Evolutionary conservation across 768 basidiomycete genomes (phyloP).

Genomic region (Symmetrospora coprosmae): DNA sequence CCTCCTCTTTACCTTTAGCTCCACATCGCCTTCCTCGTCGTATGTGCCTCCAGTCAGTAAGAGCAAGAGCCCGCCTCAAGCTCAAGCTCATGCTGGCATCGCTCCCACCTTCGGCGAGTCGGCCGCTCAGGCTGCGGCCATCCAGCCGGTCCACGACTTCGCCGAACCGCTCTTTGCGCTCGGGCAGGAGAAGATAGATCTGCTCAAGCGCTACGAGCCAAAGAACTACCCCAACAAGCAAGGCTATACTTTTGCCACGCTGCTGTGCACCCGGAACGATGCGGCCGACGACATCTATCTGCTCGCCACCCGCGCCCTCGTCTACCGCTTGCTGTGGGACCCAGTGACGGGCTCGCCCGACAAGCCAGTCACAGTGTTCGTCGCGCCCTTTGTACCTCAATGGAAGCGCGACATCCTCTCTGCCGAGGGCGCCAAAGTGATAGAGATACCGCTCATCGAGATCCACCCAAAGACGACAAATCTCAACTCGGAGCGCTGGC

Average conservation of each 20-base stretch:
- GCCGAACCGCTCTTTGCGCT: not conserved
- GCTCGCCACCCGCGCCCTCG: not conserved
- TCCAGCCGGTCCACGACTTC: not conserved
- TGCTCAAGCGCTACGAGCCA: not conserved
- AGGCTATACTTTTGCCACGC: not conserved
- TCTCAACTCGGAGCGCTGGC: not conserved
- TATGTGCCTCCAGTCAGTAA: too few relatives aligned
- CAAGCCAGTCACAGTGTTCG: not conserved
- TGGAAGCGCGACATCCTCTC: not conserved
- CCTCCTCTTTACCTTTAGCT: too few relatives aligned
- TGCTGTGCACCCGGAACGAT: not conserved
- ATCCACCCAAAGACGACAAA: not conserved
- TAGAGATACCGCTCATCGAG: not conserved
- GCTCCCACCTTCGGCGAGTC: too few relatives aligned
- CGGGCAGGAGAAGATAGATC: not conserved
- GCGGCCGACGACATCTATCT: not conserved
- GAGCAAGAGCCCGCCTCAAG: too few relatives aligned
- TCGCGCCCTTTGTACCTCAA: not conserved
- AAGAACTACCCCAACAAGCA: not conserved
- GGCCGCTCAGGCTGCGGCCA: too few relatives aligned
- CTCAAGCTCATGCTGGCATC: too few relatives aligned
- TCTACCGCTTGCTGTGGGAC: not conserved
- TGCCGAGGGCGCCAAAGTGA: not conserved
- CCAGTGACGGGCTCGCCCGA: not conserved
- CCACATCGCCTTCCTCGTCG: too few relatives aligned